Evolutionary conservation across 179 eudicot genomes (phyloP).

Genomic region (Monotropa hypopitys): DNA sequence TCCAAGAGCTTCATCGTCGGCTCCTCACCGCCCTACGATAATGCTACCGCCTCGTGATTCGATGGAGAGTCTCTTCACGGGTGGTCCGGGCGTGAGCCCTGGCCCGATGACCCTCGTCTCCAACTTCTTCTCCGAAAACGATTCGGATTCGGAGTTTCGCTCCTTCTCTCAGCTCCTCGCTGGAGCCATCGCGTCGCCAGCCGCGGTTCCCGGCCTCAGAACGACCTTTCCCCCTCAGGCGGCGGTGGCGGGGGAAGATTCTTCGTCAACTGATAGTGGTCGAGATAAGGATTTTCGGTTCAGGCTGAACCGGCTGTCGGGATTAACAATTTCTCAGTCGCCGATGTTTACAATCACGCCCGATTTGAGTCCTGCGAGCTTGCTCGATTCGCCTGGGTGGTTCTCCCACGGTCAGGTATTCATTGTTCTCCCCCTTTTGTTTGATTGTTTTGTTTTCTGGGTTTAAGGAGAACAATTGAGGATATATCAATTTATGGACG

Average conservation of each 20-base stretch:
- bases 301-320: constrained; percentile 38
- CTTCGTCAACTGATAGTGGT: background rate
- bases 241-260: background rate
- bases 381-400: constrained; percentile 66
- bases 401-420: constrained; percentile 54
- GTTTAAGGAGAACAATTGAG: background rate
- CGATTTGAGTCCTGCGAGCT: constrained; percentile 62
- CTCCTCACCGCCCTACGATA: constrained; percentile 30
- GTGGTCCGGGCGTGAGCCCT: constrained; percentile 49
- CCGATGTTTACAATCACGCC: constrained; percentile 47
- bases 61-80: constrained; percentile 32
- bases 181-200: constrained; percentile 53
- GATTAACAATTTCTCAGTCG: constrained; percentile 33
- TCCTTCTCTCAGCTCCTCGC: constrained; percentile 77
- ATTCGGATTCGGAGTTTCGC: constrained; percentile 49
- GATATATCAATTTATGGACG: background rate
- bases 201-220: background rate
- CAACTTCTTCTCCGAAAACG: constrained; percentile 59
- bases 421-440: background rate
- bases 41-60: constrained; percentile 43
- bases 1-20: constrained; percentile 10
- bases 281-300: constrained; percentile 28
- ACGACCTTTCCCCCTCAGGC: constrained; percentile 8
- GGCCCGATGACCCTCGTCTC: constrained; percentile 76
- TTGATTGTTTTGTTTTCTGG: background rate